phyloP scores from a whole-genome alignment of 2,329 filamentous ascomycete species.

The Phaeosphaeria sp. region DNA sequence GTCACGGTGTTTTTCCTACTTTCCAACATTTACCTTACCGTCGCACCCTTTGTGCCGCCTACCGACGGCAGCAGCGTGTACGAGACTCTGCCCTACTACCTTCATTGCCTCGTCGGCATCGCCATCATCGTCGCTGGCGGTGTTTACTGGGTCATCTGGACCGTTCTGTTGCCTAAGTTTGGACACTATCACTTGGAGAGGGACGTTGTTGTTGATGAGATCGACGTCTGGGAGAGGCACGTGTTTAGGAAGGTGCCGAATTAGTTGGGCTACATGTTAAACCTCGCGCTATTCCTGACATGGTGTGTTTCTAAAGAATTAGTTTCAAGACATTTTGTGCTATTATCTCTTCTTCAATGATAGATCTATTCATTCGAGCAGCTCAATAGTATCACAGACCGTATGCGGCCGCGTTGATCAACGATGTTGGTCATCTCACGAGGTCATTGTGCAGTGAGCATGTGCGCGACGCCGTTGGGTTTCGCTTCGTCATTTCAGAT shows the following conservation, averaged over 20 bases:
- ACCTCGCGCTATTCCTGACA: too few species aligned
- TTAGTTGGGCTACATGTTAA: too few species aligned
- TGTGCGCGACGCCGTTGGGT: too few species aligned
- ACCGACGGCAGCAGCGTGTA: constrained; percentile 58
- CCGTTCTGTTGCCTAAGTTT: constrained; percentile 55
- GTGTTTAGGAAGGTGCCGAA: constrained; percentile 40
- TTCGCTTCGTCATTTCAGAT: too few species aligned
- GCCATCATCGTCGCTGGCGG: constrained; percentile 58
- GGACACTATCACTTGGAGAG: constrained; percentile 47
- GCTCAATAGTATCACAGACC: too few species aligned
- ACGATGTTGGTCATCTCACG: too few species aligned
- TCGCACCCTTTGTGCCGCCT: constrained; percentile 61
- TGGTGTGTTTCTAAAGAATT: too few species aligned
- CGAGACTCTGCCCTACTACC: constrained; percentile 59
- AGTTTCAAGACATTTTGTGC: too few species aligned
- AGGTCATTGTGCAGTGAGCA: too few species aligned
- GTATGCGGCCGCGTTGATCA: too few species aligned
- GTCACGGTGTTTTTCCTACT: constrained; percentile 61
- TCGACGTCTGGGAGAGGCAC: constrained; percentile 50
- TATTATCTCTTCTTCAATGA: too few species aligned
- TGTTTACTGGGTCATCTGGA: constrained; percentile 61
- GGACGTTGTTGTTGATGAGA: constrained; percentile 39
- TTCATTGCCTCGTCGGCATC: constrained; percentile 61
- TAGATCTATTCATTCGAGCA: too few species aligned
- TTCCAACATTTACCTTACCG: constrained; percentile 59